Evolutionary conservation across 164 flowering plant species (phyloP), one percentile per base, ranked within the genome.

Genomic region (Tetracentron sinense): DNA sequence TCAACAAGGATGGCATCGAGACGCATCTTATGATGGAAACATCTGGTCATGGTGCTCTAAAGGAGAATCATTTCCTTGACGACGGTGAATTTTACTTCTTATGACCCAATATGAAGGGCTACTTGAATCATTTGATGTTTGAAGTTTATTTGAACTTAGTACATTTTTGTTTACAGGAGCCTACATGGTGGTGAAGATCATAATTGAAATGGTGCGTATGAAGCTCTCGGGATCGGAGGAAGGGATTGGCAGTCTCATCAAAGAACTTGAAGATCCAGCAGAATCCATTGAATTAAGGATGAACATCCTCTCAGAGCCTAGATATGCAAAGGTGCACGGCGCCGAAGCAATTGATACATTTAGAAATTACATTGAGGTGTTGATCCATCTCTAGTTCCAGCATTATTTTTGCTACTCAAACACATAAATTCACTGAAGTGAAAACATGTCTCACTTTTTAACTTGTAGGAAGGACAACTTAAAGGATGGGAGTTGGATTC

Each of bases 11-110:
- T 54, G 96, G 89, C 6, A 20, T 87, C 42, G 92, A 92, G 64
- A 76, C 97, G 0, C 96, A 93, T 74, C 89, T 93, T 17, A 88
- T 88, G 97, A 93, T 93, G 96, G 97, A 93, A 67, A 93, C 98
- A 0, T 74, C 92, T 0, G 98, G 98, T 1, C 98, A 93, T 72
- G 97, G 98, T 19, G 98, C 97, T 21, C 82, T 93, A 1, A 85
- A 84, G 44, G 98, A 93, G 74, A 93, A 93, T 49, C 60, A 85
- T 69, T 93, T 86, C 73, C 88, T 93, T 7, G 97, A 93, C 62
- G 98, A 90, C 69, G 97, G 96, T 92, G 26, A 65, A 59, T 66
- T 46, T 30, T 14, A 1, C 35, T 50, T 11, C 1, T 42, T 49
- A n/a, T n/a, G n/a, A n/a, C n/a, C n/a, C n/a, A n/a, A n/a, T n/a